Percentiles rank a stretch among this genome's conserved stretches.
Conservation (phyloP, 345 rosid genomes). For the Corchorus olitorius region DNA sequence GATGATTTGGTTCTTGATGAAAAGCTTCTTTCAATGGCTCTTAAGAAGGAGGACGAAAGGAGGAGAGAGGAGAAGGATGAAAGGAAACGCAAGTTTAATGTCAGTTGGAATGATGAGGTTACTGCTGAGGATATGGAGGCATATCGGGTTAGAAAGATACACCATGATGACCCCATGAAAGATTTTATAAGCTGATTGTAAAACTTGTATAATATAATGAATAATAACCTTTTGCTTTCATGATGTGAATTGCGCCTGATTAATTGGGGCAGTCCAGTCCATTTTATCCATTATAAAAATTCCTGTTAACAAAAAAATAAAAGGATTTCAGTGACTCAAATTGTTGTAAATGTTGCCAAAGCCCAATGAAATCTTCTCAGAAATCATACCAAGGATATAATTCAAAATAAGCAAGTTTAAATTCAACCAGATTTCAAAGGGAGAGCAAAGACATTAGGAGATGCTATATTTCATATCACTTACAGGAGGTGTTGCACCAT, state of each 20-base stretch:
- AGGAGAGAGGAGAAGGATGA: conserved; percentile 51
- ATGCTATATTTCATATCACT: conserved; percentile 27
- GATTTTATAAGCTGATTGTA: too few species aligned
- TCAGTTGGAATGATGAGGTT: conserved; percentile 42
- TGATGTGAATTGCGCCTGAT: too few species aligned
- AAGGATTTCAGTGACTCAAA: background rate
- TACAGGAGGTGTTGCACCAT: conserved; percentile 88
- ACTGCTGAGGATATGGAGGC: too few species aligned
- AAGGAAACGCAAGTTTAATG: conserved; percentile 49
- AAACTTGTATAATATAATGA: too few species aligned
- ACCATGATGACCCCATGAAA: too few species aligned
- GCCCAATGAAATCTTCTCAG: background rate
- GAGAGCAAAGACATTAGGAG: background rate
- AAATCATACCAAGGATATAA: background rate
- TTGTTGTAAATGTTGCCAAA: background rate
- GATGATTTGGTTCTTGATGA: conserved; percentile 51
- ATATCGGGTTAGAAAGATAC: too few species aligned
- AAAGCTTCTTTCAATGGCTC: conserved; percentile 43
- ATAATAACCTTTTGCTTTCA: too few species aligned
- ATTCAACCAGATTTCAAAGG: background rate
- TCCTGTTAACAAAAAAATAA: too few species aligned
- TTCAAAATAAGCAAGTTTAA: background rate
- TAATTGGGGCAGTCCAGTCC: too few species aligned
- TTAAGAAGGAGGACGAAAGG: conserved; percentile 47
- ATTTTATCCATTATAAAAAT: too few species aligned